Base-by-base conservation (phyloP, 2,329 filamentous ascomycete species). In the Fusarium mundagurra region DNA sequence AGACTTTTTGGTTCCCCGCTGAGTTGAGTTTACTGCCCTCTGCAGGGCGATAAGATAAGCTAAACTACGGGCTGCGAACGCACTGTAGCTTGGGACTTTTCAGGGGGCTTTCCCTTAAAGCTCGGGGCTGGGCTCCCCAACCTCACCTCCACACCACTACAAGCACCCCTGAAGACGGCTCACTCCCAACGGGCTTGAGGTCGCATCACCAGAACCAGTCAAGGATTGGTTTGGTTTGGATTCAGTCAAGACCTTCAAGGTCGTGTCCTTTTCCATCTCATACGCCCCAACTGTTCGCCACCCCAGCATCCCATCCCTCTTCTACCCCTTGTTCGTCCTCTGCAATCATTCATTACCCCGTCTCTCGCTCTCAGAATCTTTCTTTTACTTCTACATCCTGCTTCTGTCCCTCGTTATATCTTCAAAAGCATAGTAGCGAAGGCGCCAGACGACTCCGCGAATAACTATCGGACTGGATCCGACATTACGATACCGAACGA, bases 281-380 rank as follows among this genome's bases (percentile, higher is more conserved):
- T 65, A 74, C 72, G 39, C 67, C 76, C 76, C 76, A 68, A 63
- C 58, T 71, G 62, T 77, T 78, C 61, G 76, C 76, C 76, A 78
- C 73, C 73, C 71, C 66, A 70, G 64, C 69, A 64, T 76, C 66
- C 66, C 66, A 72, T 77, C 70, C 69, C 57, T 61, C 51, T 69
- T 36, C 64, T 76, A 66, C 76, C 75, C 73, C 71, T 76, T 77
- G 75, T 39, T 69, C 43, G 24, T 57, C 13, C 44, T 64, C 20
- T 41, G 43, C 48, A 73, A 76, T 72, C 66, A 71, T 77, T 77
- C 74, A 77, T 77, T 78, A 78, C 61, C 73, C 70, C 70, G 70
- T 72, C 74, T 64, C 67, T 78, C 76, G 76, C 76, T 69, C 64
- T 57, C 62, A 54, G 16, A 34, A 24, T 65, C 41, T 48, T 48